A percentile compares a stretch with the other conserved stretches of the same genome.
phyloP scores from a whole-genome alignment of 2,329 filamentous ascomycete genomes.

The Xylariaceae sp. region DNA sequence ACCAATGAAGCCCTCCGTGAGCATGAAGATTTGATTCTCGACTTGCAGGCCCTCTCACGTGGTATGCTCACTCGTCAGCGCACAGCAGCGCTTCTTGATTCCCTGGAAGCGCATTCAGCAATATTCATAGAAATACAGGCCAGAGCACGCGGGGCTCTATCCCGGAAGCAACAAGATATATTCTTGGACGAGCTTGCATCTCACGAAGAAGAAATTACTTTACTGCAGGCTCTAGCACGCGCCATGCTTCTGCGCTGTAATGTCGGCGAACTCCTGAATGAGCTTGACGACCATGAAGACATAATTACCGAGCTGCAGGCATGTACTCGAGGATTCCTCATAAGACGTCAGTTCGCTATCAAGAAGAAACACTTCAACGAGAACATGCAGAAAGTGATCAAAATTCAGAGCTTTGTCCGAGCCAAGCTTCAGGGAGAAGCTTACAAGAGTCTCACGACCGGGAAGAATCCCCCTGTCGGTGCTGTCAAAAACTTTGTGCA shows the following conservation, averaged over 20 bases:
- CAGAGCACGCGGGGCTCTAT: slow-evolving; percentile 58
- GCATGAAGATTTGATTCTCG: slow-evolving; percentile 39
- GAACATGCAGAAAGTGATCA: slow-evolving; percentile 99
- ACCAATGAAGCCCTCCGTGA: slow-evolving; percentile 41
- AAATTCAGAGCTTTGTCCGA: slow-evolving; percentile 94
- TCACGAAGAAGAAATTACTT: slow-evolving; percentile 59
- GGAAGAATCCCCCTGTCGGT: slow-evolving; percentile 93
- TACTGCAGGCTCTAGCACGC: slow-evolving; percentile 69
- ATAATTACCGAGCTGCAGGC: slow-evolving; percentile 69
- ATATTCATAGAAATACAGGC: slow-evolving; percentile 61
- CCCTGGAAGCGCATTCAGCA: slow-evolving; percentile 52
- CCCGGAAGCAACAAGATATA: slow-evolving; percentile 53
- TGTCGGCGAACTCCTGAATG: slow-evolving; percentile 66
- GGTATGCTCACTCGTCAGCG: slow-evolving; percentile 55
- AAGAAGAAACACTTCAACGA: slow-evolving; percentile 86
- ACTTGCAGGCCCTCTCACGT: slow-evolving; percentile 54
- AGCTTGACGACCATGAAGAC: slow-evolving; percentile 81
- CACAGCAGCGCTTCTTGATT: slow-evolving; percentile 44
- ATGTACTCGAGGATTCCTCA: slow-evolving; percentile 63
- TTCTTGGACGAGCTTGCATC: slow-evolving; percentile 66
- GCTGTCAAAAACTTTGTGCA: slow-evolving; percentile 99
- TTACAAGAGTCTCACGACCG: slow-evolving; percentile 92
- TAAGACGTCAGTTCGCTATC: slow-evolving; percentile 71
- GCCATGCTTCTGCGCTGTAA: slow-evolving; percentile 73
- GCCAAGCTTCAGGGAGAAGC: slow-evolving; percentile 95